Evolutionary conservation across 2,329 filamentous ascomycete species (phyloP), one percentile per base, ranked within the genome.

Genomic region (Sporothrix brasiliensis): DNA sequence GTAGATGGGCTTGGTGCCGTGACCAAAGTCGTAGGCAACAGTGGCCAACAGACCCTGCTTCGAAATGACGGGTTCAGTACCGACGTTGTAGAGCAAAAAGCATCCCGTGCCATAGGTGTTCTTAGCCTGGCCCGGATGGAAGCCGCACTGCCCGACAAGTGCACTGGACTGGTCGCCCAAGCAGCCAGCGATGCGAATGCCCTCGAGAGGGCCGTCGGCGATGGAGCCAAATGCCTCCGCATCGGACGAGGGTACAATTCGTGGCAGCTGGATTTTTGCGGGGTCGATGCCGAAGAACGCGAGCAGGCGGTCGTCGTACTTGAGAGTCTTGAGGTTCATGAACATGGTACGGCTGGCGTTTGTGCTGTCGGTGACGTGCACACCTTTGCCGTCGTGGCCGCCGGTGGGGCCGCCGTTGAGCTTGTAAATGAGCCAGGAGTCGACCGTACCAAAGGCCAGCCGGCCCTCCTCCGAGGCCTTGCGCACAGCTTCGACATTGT

Each of bases 311-410:
- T 93, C 88, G 78, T 94, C 92, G 80, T 97, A 97, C 76, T 93
- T 80, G 71, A 93, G 84, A 13, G 89, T 94, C 75, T 89, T 86
- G 69, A 97, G 84, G 80, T 97, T 93, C 90, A 97, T 94, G 80
- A 97, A 95, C 93, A 97, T 96, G 72, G 93, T 97, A 77, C 93
- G 85, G 68, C 91, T 94, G 24, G 93, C 93, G 78, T 97, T 97
- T 72, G 92, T 93, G 63, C 90, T 88, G 79, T 97, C 93, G 0
- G 93, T 95, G 71, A 97, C 92, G 77, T 92, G 89, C 56, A 93
- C 80, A 65, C 88, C 86, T 19, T 76, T 77, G 53, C 54, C 60
- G 53, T 67, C 70, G n/a, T 75, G 77, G 70, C 82, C 81, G 67
- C 85, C 87, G 71, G 87, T 84, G 44, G 83, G 84, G 66, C 91